phyloP scores from a whole-genome alignment of 1,284 basidiomycete species.

The Pseudozyma tsukubaensis region DNA sequence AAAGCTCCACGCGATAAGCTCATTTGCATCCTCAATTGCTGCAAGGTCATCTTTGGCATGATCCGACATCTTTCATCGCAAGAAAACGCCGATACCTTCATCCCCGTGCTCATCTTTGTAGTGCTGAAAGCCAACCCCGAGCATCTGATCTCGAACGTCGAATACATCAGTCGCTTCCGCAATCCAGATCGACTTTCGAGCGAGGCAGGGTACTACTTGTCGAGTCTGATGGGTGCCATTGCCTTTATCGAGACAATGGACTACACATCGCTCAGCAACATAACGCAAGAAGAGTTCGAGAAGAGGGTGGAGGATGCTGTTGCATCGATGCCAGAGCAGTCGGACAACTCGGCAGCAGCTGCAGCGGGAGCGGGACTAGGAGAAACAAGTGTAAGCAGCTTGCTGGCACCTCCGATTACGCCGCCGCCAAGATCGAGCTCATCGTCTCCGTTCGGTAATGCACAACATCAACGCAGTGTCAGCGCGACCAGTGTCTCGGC shows the following conservation, averaged over 20 bases:
- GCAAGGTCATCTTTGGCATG: conserved; percentile 98
- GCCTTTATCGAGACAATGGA: conserved; percentile 98
- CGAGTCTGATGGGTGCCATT: conserved; percentile 82
- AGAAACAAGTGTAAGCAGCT: neutral
- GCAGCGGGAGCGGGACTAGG: conserved; percentile 4
- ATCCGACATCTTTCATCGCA: conserved; percentile 79
- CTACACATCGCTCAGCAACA: conserved; percentile 88
- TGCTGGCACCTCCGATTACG: conserved; percentile 21
- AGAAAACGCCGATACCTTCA: conserved; percentile 81
- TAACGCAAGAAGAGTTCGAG: conserved; percentile 93
- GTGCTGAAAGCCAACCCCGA: conserved; percentile 93
- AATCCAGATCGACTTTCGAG: conserved; percentile 89
- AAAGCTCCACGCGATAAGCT: conserved; percentile 97
- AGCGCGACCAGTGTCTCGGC: conserved; percentile 47
- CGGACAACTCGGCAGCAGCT: conserved; percentile 2
- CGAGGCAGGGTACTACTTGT: conserved; percentile 96
- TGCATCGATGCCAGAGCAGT: conserved; percentile 37
- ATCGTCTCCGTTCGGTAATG: conserved; percentile 17
- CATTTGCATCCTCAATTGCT: conserved; percentile 96
- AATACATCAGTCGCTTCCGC: conserved; percentile 92
- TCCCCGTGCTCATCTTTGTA: conserved; percentile 93
- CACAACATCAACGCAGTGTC: conserved; percentile 39
- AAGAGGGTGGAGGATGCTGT: conserved; percentile 61
- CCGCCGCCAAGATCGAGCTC: conserved; percentile 24
- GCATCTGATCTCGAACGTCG: conserved; percentile 89